Evolutionary conservation across 176 grass and related monocot species (phyloP).

Genomic region (Carex littledalei): DNA sequence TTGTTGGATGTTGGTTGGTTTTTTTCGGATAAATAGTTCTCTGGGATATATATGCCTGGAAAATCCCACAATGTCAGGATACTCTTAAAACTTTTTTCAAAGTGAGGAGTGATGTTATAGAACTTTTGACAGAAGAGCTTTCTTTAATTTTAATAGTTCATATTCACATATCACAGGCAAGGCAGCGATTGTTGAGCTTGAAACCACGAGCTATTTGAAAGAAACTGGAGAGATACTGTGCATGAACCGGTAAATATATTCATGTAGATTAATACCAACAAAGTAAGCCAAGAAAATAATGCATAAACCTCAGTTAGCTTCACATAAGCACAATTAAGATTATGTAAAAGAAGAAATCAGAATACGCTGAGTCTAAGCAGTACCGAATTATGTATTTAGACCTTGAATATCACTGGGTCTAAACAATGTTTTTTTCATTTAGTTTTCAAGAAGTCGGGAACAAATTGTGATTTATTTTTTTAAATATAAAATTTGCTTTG

Average conservation of each 20-base stretch:
- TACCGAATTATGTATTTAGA: background rate
- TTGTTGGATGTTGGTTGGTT: no score
- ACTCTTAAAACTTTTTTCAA: background rate
- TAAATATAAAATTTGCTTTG: background rate
- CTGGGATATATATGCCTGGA: background rate
- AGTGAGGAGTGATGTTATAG: background rate
- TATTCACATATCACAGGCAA: constrained; percentile 50
- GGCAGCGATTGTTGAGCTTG: constrained; percentile 70
- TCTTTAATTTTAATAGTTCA: background rate
- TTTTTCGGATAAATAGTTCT: background rate
- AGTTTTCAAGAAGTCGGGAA: background rate
- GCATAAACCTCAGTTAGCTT: background rate
- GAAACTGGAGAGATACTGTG: constrained; percentile 75
- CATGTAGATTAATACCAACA: background rate
- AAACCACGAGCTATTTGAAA: constrained; percentile 62
- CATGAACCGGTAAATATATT: constrained; percentile 70
- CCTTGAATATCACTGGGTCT: background rate
- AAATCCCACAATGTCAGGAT: background rate
- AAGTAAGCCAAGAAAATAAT: background rate
- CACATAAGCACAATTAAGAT: background rate
- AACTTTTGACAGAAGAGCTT: background rate
- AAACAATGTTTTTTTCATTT: background rate
- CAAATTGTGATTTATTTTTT: background rate
- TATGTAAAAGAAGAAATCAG: background rate
- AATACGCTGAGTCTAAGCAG: background rate